Conservation (phyloP, 306 rosid species). For the Acacia confusa region DNA sequence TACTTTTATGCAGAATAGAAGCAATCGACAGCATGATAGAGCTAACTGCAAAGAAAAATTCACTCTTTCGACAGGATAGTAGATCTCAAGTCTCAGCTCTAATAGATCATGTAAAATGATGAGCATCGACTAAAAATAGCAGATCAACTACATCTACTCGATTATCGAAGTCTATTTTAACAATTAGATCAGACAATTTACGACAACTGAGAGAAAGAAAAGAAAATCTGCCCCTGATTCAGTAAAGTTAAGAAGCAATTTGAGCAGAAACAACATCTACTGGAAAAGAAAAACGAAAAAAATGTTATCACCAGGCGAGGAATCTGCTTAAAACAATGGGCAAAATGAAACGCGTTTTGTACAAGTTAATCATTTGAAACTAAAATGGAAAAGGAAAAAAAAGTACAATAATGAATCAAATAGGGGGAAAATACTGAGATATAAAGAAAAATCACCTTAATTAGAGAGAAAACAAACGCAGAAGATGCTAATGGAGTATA, state of each 20-base stretch:
- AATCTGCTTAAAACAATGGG: neutral
- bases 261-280: neutral
- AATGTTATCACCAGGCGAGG: neutral
- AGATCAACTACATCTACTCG: conserved; percentile 41
- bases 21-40: neutral
- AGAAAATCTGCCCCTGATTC: neutral
- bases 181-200: conserved; percentile 24
- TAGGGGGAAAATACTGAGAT: neutral
- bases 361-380: neutral
- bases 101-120: neutral
- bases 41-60: neutral
- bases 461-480: neutral
- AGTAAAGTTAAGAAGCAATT: neutral
- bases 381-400: neutral
- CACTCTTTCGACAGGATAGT: neutral
- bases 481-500: conserved; percentile 2
- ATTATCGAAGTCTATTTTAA: conserved; percentile 25
- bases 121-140: conserved; percentile 5
- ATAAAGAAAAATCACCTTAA: conserved; percentile 15
- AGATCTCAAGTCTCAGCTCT: conserved; percentile 38
- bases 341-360: neutral
- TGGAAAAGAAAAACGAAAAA: neutral
- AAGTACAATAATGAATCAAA: neutral
- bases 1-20: neutral
- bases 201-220: neutral